These are phyloP conservation scores for Neurospora intermedia DNA, from an alignment of 495 filamentous ascomycete species.

Conservation along the genomic window DNA sequence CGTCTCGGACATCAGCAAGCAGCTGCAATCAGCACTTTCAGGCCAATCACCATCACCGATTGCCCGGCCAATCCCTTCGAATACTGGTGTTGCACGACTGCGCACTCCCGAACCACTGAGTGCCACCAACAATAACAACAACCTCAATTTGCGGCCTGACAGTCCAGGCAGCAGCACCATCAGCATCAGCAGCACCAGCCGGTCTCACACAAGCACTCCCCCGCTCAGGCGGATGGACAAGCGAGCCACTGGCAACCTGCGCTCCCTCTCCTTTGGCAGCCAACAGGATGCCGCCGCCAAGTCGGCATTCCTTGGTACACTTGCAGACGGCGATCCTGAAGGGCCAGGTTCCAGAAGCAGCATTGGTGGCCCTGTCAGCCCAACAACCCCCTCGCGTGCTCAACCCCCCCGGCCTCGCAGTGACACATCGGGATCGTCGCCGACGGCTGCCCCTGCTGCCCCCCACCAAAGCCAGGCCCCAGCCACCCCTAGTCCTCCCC, in stretches of 20 bases:
- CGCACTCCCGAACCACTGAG: slow-evolving; percentile 44
- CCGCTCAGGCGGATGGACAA: slow-evolving; percentile 62
- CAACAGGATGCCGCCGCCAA: slow-evolving; percentile 28
- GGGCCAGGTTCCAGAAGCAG: neutral
- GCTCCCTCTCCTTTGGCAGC: slow-evolving; percentile 55
- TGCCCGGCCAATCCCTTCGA: slow-evolving; percentile 31
- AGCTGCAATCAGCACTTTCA: neutral
- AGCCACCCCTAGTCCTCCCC: slow-evolving; percentile 4
- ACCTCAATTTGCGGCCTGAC: slow-evolving; percentile 38
- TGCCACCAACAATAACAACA: neutral
- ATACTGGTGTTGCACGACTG: slow-evolving; percentile 41
- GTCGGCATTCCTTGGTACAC: neutral
- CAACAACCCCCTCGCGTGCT: neutral
- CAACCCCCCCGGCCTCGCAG: neutral
- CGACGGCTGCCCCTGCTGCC: neutral
- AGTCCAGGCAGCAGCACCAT: slow-evolving; percentile 33
- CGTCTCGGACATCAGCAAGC: neutral
- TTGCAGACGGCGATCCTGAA: neutral
- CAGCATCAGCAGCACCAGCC: slow-evolving; percentile 27
- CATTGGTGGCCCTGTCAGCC: neutral
- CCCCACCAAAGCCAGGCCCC: slow-evolving; percentile 24
- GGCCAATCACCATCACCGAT: slow-evolving; percentile 20
- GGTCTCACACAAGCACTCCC: slow-evolving; percentile 42
- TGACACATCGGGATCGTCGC: neutral
- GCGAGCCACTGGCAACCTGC: slow-evolving; percentile 68